phyloP scores from a whole-genome alignment of 345 rosid genomes.

The Heritiera fomes region DNA sequence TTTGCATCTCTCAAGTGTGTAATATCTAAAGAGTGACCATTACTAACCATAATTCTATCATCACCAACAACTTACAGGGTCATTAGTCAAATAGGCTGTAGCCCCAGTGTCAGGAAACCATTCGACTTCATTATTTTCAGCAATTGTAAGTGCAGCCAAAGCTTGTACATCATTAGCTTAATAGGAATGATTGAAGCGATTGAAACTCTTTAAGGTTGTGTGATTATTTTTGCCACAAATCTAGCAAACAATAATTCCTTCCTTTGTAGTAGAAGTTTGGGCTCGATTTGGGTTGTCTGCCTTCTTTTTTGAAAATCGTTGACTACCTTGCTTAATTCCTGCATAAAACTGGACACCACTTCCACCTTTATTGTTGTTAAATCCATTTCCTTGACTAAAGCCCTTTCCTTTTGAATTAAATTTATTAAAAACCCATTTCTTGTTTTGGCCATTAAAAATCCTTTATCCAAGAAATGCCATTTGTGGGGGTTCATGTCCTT shows the following conservation, averaged over 20 bases:
- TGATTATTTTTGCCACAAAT: not conserved
- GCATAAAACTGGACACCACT: not conserved
- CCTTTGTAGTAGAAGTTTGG: not conserved
- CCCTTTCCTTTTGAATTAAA: not conserved
- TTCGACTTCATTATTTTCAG: too few relatives aligned
- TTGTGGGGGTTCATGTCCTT: not conserved
- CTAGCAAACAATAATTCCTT: not conserved
- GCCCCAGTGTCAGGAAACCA: not conserved
- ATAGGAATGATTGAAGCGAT: not conserved
- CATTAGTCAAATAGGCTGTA: not conserved
- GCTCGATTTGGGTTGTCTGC: not conserved
- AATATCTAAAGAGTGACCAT: not conserved
- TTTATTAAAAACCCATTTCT: not conserved
- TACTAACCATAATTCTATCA: not conserved
- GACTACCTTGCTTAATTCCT: not conserved
- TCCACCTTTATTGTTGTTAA: not conserved
- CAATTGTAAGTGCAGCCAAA: not conserved
- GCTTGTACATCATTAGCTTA: not conserved
- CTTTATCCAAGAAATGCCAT: not conserved
- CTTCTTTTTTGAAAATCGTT: not conserved
- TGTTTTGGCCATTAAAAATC: not conserved
- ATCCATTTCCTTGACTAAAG: not conserved
- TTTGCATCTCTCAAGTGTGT: not conserved
- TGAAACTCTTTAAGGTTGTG: not conserved
- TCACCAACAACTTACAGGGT: not conserved